Evolutionary conservation across 208 protist genomes (phyloP), one percentile per base, ranked within the genome.

Genomic region (Acanthamoeba lenticulata): DNA sequence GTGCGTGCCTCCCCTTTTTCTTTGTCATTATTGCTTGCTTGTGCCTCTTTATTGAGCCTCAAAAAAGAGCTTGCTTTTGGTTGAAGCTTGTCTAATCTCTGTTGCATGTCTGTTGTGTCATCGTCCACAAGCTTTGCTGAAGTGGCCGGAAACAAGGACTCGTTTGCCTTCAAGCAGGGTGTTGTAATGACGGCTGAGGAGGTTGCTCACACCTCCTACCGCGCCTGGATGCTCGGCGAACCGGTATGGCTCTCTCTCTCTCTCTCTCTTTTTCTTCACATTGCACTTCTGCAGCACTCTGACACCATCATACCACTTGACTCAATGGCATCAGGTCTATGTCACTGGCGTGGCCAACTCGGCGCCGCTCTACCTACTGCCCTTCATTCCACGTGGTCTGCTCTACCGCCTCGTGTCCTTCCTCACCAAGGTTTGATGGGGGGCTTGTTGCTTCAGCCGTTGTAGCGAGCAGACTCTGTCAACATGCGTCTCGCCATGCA

Each of bases 191-290:
- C 49, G 1, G 32, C 83, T 0, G 83, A 90, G 38, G 52, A 90
- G 57, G 55, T 24, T 69, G 83, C 83, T 24, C 52, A n/a, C 17
- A 45, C 57, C 19, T 72, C 57, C 52, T 90, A 90, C 38, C 83
- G 83, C 13, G 52, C 47, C 0, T 90, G 83, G 83, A 90, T 90
- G 83, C 83, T 62, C 2, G 83, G 83, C 47, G 45, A 69, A 29
- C 32, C 83, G 83, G 83, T 90, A 34, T 29, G 52, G 47, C 21
- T 72, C 62, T 72, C 21, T 19, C 21, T 72, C 11, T 72, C 62
- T 72, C 62, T 72, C 21, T 72, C 62, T 72, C 38, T 27, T 38
- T 40, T 21, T 0, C 1, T 42, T 49, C n/a, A n/a, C n/a, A n/a
- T 38, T 79, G 2, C 36, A n/a, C 9, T 19, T 44, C 36, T 40